Base-by-base conservation (phyloP, 2,329 filamentous ascomycete species). In the Scedosporium minutisporum region DNA sequence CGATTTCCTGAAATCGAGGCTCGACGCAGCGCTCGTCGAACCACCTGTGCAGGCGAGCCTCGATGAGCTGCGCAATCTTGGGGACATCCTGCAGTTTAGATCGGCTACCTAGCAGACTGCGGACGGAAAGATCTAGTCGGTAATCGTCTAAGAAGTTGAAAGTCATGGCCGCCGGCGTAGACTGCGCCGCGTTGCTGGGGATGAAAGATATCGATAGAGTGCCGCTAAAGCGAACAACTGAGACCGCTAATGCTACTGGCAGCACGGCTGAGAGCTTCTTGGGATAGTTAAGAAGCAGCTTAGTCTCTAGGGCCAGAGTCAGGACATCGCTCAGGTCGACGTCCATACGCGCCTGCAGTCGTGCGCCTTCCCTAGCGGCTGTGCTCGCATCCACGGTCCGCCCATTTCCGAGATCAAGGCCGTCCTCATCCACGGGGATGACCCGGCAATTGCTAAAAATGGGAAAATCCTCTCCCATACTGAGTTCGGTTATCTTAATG, bases 381-480 rank as follows among this genome's bases (percentile, higher is more conserved):
- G 76, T 80, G 60, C 77, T 78, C 3, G 79, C 76, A 64, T 83
- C 79, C 53, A 83, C 79, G n/a, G 76, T 78, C 65, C 76, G 78
- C 16, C 80, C 78, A 27, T 73, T 73, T 63, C 77, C 81, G 42
- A 87, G 77, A 55, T 77, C 80, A 42, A 87, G 74, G 1, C 88
- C 89, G 73, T 93, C 88, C 68, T 93, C 90, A 69, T 91, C 88
- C 0, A 97, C 90, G 2, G 93, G 91, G 65, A 97, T 97, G 62
- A 99, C 89, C 64, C 95, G 87, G 71, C 95, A 97, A 74, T 99
- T 99, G 78, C 93, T 97, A 74, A 99, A 96, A 61, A 99, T 99
- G 29, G 95, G 95, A 67, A 97, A 99, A 69, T 99, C 95, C 69
- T 99, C 95, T 33, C 95, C 95, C 4, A 99, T 80, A 60, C 89